phyloP scores from a whole-genome alignment of 2,329 filamentous ascomycete species.

The Pseudogymnoascus sp. region DNA sequence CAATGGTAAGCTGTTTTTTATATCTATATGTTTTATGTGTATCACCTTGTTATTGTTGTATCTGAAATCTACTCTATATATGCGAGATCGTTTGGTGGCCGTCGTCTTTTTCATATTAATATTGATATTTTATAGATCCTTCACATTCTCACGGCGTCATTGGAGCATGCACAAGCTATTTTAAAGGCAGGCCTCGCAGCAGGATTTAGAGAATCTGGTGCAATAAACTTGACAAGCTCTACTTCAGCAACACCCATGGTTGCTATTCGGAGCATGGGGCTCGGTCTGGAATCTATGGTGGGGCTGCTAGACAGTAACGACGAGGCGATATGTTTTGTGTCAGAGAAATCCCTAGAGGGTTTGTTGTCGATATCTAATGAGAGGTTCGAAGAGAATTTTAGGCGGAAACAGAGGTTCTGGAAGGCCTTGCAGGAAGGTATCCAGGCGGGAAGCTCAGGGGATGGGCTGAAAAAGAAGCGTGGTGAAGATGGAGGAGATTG shows the following conservation, averaged over 20 bases:
- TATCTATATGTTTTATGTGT: neutral
- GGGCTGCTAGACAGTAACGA: constrained; percentile 35
- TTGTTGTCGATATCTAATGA: constrained; percentile 66
- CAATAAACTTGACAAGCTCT: constrained; percentile 51
- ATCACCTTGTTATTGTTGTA: neutral
- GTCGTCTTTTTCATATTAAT: constrained; percentile 8
- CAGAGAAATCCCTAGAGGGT: constrained; percentile 56
- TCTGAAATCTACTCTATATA: neutral
- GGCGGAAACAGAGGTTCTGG: constrained; percentile 58
- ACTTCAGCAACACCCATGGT: constrained; percentile 57
- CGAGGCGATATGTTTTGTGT: constrained; percentile 47
- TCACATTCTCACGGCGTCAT: constrained; percentile 72
- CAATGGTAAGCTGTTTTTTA: constrained; percentile 60
- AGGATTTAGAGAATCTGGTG: constrained; percentile 85
- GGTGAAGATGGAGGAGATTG: constrained; percentile 36
- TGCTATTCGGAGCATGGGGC: constrained; percentile 73
- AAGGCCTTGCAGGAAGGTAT: constrained; percentile 27
- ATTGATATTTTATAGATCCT: constrained; percentile 56
- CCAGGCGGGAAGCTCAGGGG: constrained; percentile 14
- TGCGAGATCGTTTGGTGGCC: neutral
- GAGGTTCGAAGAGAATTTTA: constrained; percentile 60
- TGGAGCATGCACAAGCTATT: constrained; percentile 64
- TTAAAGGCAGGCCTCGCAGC: constrained; percentile 68
- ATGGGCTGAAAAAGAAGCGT: constrained; percentile 16
- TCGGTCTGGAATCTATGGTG: constrained; percentile 74